Evolutionary conservation across 2,329 filamentous ascomycete genomes (phyloP), one percentile per base, ranked within the genome.

Genomic region (Neocucurbitaria cava): DNA sequence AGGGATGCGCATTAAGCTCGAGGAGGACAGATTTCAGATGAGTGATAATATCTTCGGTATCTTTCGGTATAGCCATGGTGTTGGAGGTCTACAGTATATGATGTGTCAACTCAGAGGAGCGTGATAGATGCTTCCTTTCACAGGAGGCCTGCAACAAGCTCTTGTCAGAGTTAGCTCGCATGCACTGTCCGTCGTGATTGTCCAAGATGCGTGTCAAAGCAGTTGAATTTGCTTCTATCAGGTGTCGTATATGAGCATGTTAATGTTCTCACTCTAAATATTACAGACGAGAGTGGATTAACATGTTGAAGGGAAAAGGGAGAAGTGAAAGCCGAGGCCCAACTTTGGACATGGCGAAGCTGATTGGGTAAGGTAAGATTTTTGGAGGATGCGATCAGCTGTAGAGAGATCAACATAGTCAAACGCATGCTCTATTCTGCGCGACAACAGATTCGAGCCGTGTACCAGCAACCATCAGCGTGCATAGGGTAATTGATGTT

Each of bases 1-100:
- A 84, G 18, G 81, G 80, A 47, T 79, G 72, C 3, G 73, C 61
- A 42, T 73, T 69, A 46, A 84, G 75, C 46, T 77, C 71, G 24
- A 73, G 65, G 17, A 82, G 76, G 24, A 81, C 72, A 10, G 69
- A 60, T 40, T 78, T 76, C 24, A 81, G 74, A 48, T 80, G 73
- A 11, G 61, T 51, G 31, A 79, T 63, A 9, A 80, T 70, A 6
- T 71, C 50, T 36, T 66, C 64, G n/a, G 65, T 56, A 15, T 49
- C 56, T 20, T 51, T 56, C n/a, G 61, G 48, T 15, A 56, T 46
- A 24, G 57, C 23, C 71, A 70, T 71, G 26, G 6, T 64, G 28
- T 43, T n/a, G 40, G 18, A 41, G 33, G 30, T 30, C 13, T 21
- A 21, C 17, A 36, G 11, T 30, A 33, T 20, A 35, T 39, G 45